Conservation (phyloP, 2,329 filamentous ascomycete genomes). For the Penicillium sp. region DNA sequence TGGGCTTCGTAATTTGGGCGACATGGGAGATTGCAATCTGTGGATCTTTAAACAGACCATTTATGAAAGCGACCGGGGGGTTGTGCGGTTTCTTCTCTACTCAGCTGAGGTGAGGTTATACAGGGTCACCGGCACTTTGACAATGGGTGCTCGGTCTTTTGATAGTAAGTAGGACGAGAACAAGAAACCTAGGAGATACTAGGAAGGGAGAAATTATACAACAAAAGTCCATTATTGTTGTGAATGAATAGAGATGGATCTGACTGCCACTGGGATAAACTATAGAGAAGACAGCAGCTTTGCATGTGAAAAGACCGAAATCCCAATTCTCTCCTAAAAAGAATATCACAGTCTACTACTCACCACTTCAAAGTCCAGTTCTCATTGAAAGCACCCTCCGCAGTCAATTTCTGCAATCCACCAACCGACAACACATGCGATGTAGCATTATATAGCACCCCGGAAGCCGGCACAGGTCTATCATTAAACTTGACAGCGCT, state of each 20-base stretch:
- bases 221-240: neutral
- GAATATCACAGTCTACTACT: constrained; percentile 42
- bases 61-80: neutral
- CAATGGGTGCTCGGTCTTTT: neutral
- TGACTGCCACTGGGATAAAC: neutral
- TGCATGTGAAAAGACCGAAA: neutral
- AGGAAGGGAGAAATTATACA: no score
- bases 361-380: constrained; percentile 60
- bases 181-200: neutral
- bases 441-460: constrained; percentile 51
- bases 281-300: neutral
- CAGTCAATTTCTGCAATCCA: constrained; percentile 50
- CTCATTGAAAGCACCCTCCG: constrained; percentile 55
- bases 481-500: constrained; percentile 55
- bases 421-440: constrained; percentile 52
- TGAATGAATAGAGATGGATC: neutral
- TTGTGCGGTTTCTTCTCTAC: neutral
- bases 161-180: neutral
- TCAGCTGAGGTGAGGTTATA: neutral
- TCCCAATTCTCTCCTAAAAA: neutral
- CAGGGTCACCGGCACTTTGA: neutral
- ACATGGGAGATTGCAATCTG: neutral
- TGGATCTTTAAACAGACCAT: neutral
- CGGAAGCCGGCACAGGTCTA: constrained; percentile 37
- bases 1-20: neutral